Base-by-base conservation (phyloP, 495 filamentous ascomycete species). In the Penicillium roqueforti region DNA sequence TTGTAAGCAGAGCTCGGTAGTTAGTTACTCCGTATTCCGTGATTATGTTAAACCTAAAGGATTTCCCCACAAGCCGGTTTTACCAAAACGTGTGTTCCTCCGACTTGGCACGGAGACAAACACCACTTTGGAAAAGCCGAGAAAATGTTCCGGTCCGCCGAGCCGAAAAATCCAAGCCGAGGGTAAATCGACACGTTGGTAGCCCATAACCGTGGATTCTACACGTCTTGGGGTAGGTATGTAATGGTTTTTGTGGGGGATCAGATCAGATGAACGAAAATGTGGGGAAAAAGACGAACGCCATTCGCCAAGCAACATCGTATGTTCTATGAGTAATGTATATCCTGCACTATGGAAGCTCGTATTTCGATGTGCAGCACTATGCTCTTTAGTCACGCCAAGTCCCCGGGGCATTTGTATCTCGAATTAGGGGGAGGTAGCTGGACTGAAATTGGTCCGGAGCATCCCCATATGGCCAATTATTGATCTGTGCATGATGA, bases 71-170 rank as follows among this genome's bases (percentile, higher is more conserved):
- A 16, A 16, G 1, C 13, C 37, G 8, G 16, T 40, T 20, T 39
- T 20, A 39, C 23, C n/a, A 31, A 47, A 37, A 42, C 48, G 25
- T 42, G 26, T 14, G 11, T 19, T 10, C 28, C 20, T 40, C 47
- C 46, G 46, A 48, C 46, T 51, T 40, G 48, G 48, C 37, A 28
- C 22, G 22, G 22, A 23, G 22, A 23, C 22, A 23, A 23, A 2
- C 22, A 23, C 2, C 4, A 23, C 4, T 4, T 23, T 23, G 22
- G 22, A 23, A 2, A 4, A 23, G 2, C 22, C 22, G 22, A n/a
- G n/a, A 7, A 10, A 25, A 29, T 10, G 19, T 56, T 64, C 61
- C 61, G 58, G 55, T 64, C 61, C 58, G 55, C 61, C 61, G 61
- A 64, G 54, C 61, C 61, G 61, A 64, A 38, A 45, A 36, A 23